Percentiles rank a stretch among this genome's conserved stretches.
phyloP scores from a whole-genome alignment of 495 filamentous ascomycete genomes.

The Sporormia fimetaria region DNA sequence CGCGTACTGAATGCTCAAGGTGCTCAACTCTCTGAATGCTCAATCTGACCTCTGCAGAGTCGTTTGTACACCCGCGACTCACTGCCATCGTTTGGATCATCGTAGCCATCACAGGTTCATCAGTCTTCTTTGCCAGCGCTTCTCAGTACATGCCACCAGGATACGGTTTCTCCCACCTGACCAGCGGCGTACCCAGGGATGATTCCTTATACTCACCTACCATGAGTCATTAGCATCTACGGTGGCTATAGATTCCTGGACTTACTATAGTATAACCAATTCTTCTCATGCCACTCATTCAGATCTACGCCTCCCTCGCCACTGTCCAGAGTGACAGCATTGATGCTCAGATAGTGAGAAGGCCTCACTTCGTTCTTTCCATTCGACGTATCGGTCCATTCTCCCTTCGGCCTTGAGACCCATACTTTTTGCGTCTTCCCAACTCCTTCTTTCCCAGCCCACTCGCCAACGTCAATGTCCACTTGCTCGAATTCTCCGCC shows the following conservation, averaged over 20 bases:
- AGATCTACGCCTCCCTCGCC: conserved; percentile 11
- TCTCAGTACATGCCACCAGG: too few species aligned
- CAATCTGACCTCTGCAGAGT: too few species aligned
- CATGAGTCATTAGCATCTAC: too few species aligned
- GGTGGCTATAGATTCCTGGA: background rate
- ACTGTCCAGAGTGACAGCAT: conserved; percentile 17
- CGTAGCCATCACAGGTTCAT: too few species aligned
- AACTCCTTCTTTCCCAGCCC: conserved; percentile 11
- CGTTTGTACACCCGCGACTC: too few species aligned
- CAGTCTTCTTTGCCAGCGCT: too few species aligned
- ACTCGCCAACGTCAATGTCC: conserved; percentile 19
- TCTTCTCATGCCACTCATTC: conserved; percentile 19
- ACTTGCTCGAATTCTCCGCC: conserved; percentile 12
- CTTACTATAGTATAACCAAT: conserved; percentile 16
- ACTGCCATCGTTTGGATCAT: too few species aligned
- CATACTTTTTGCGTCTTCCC: conserved; percentile 13
- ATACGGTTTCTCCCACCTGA: too few species aligned
- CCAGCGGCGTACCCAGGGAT: too few species aligned
- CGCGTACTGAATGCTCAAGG: too few species aligned
- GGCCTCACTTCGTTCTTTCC: conserved; percentile 7
- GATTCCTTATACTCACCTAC: too few species aligned
- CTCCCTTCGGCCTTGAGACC: conserved; percentile 5
- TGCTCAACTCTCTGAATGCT: too few species aligned
- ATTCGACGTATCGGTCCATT: background rate
- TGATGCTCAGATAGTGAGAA: conserved; percentile 16